phyloP scores from a whole-genome alignment of 139 green algal genomes.

The Tetradesmus obliquus region DNA sequence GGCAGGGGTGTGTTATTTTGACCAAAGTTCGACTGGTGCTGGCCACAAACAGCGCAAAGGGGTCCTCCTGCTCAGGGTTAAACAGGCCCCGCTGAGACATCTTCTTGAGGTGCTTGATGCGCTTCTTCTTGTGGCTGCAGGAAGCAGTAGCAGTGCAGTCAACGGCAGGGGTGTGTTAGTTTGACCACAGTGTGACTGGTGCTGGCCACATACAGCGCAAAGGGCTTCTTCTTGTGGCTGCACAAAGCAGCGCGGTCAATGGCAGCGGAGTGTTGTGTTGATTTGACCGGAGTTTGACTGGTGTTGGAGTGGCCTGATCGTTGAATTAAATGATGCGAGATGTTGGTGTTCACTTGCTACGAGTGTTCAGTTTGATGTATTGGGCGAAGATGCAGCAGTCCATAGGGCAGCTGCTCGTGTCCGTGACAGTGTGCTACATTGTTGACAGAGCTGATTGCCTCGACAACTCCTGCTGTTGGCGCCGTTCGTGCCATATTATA shows the following conservation, averaged over 20 bases:
- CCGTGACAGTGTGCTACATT: too few relatives aligned
- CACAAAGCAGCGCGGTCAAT: neutral
- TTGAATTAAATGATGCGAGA: too few relatives aligned
- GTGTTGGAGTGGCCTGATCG: too few relatives aligned
- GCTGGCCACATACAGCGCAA: slow-evolving; percentile 95
- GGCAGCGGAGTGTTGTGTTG: neutral
- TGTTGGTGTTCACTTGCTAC: too few relatives aligned
- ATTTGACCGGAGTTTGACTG: neutral
- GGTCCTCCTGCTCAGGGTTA: slow-evolving; percentile 96
- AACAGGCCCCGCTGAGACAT: slow-evolving; percentile 91
- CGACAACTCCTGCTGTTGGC: too few relatives aligned
- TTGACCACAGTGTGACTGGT: slow-evolving; percentile 65
- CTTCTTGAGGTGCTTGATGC: slow-evolving; percentile 97
- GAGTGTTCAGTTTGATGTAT: too few relatives aligned
- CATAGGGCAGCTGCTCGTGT: too few relatives aligned
- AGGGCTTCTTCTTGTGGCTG: slow-evolving; percentile 97
- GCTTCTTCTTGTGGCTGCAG: slow-evolving; percentile 93
- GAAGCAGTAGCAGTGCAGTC: neutral
- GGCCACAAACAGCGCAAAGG: slow-evolving; percentile 96
- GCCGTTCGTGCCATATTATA: too few relatives aligned
- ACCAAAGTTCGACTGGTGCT: slow-evolving; percentile 74
- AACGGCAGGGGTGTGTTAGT: neutral
- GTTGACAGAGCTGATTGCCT: too few relatives aligned
- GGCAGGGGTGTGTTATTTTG: neutral
- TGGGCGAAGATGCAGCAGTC: too few relatives aligned